Evolutionary conservation across 495 filamentous ascomycete species (phyloP).

Genomic region (Durotheca rogersii): DNA sequence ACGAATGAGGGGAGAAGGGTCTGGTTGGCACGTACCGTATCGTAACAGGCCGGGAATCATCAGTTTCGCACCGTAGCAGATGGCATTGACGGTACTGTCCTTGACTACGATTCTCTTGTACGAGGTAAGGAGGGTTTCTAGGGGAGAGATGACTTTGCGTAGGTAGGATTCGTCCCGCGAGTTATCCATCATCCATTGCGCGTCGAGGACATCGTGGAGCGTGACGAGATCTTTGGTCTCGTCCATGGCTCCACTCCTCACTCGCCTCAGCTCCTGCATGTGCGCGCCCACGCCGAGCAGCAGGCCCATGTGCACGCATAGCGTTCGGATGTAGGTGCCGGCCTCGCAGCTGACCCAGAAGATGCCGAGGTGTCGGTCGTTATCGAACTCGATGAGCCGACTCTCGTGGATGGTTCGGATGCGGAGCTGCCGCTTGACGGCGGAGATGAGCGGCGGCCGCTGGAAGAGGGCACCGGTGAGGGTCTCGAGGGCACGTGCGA

Average conservation of each 20-base stretch:
- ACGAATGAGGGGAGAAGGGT: too few species aligned
- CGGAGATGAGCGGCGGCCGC: conserved; percentile 92
- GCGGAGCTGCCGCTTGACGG: conserved; percentile 96
- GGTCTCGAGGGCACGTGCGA: conserved; percentile 86
- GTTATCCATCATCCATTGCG: conserved; percentile 92
- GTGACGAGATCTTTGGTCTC: conserved; percentile 87
- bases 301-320: conserved; percentile 94
- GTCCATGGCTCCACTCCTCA: conserved; percentile 90
- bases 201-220: conserved; percentile 92
- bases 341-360: conserved; percentile 99
- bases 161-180: conserved; percentile 84
- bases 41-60: conserved; percentile 95
- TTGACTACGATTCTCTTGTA: conserved; percentile 98
- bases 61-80: conserved; percentile 97
- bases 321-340: conserved; percentile 95
- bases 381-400: conserved; percentile 95
- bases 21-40: conserved; percentile 77
- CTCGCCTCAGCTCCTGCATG: conserved; percentile 97
- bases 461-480: conserved; percentile 97
- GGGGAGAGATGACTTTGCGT: conserved; percentile 80
- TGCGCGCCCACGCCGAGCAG: conserved; percentile 92
- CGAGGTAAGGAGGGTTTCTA: conserved; percentile 84
- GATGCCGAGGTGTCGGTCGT: conserved; percentile 93
- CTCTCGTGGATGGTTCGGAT: conserved; percentile 95
- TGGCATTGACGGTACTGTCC: conserved; percentile 84